Evolutionary conservation across 805 yeast species (phyloP).

Genomic region (Candida quercuum): DNA sequence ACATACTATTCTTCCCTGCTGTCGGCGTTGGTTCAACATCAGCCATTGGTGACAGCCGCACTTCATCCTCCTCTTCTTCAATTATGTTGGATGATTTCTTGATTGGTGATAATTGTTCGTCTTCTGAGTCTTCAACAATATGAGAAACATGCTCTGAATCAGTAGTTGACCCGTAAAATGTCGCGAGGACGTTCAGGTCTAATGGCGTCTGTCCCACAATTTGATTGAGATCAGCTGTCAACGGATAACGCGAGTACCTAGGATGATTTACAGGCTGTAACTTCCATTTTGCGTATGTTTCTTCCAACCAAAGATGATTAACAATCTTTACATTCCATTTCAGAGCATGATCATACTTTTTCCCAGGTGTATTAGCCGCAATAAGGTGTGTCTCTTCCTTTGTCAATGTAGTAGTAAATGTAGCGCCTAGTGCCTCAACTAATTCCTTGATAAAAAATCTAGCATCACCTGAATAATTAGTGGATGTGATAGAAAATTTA

Average conservation of each 20-base stretch:
- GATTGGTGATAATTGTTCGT: slow-evolving; percentile 8
- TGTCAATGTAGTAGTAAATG: slow-evolving; percentile 60
- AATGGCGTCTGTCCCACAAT: slow-evolving; percentile 49
- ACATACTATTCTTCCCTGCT: too few species aligned
- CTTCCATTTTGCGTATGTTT: slow-evolving; percentile 61
- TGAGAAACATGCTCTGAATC: slow-evolving; percentile 14
- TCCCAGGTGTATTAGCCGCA: slow-evolving; percentile 62
- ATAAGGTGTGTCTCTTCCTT: slow-evolving; percentile 67
- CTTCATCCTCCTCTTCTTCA: background rate
- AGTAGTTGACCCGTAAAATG: slow-evolving; percentile 30
- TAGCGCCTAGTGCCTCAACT: slow-evolving; percentile 67
- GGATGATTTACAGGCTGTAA: slow-evolving; percentile 39
- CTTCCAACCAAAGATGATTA: slow-evolving; percentile 88
- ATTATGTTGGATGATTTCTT: too few species aligned
- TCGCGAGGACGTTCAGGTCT: slow-evolving; percentile 33
- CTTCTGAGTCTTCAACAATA: slow-evolving; percentile 21
- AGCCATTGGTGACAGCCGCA: background rate
- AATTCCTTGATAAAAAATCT: slow-evolving; percentile 64
- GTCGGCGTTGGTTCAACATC: too few species aligned
- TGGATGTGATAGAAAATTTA: slow-evolving; percentile 54
- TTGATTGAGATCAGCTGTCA: slow-evolving; percentile 35
- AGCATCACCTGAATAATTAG: slow-evolving; percentile 85
- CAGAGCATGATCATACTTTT: slow-evolving; percentile 67
- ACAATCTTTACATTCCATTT: slow-evolving; percentile 63
- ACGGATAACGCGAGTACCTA: slow-evolving; percentile 44